Conservation (phyloP, 2,329 filamentous ascomycete species). For the Fusarium odoratissimum region DNA sequence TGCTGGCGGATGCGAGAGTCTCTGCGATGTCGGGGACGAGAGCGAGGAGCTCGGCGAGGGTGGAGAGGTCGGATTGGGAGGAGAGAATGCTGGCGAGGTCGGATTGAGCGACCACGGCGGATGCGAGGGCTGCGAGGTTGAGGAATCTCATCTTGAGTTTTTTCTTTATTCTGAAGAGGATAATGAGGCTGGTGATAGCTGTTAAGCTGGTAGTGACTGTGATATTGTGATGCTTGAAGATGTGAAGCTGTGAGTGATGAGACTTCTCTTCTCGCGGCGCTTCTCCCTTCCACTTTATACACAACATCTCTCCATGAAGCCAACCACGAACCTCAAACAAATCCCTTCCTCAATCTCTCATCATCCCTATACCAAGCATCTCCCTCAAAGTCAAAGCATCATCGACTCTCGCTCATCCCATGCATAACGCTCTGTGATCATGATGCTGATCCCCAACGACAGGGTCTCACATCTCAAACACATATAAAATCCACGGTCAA, state of each 20-base stretch:
- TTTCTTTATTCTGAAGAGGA: not conserved
- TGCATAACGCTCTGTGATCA: not conserved
- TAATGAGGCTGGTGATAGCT: not conserved
- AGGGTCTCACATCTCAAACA: not conserved
- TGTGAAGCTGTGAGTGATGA: slow-evolving; percentile 11
- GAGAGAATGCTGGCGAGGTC: slow-evolving; percentile 31
- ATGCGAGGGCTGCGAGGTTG: slow-evolving; percentile 27
- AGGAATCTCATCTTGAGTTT: slow-evolving; percentile 24
- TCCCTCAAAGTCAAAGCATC: slow-evolving; percentile 17
- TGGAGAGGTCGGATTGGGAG: slow-evolving; percentile 35
- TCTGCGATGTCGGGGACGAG: slow-evolving; percentile 45
- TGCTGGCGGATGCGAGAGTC: slow-evolving; percentile 46
- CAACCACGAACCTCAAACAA: not conserved
- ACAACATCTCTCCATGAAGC: not conserved
- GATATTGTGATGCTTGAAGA: not conserved
- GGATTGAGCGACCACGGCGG: slow-evolving; percentile 23
- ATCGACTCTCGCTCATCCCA: slow-evolving; percentile 17
- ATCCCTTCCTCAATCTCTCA: not conserved
- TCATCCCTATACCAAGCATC: not conserved
- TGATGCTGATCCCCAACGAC: not conserved
- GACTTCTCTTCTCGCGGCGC: not conserved
- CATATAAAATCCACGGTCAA: slow-evolving; percentile 22
- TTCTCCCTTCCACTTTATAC: slow-evolving; percentile 22
- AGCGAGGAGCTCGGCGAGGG: slow-evolving; percentile 28
- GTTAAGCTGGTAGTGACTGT: not conserved